Base-by-base conservation (phyloP, 2,329 filamentous ascomycete genomes). In the Beauveria sp. region DNA sequence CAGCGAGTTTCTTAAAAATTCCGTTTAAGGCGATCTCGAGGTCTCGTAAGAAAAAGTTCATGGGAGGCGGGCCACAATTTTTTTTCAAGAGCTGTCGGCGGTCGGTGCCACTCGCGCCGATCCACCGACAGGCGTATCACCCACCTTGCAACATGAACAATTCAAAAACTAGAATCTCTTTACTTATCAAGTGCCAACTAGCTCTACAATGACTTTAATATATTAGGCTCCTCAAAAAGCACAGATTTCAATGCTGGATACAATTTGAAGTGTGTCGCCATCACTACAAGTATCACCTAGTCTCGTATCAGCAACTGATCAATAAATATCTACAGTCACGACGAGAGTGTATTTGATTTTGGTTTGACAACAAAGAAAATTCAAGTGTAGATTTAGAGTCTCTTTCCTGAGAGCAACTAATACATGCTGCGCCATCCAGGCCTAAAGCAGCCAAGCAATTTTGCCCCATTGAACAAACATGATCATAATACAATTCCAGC, bases 401-500 rank as follows among this genome's bases (percentile, higher is more conserved):
- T 53, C 26, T 20, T 51, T 41, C 37, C 12, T n/a, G n/a, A 53
- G 48, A 51, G 46, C 40, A 54, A 28, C 47, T 40, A 48, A 43
- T 55, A 60, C 57, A 44, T 30, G 20, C 9, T 16, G 20, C 41
- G 57, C 57, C 50, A 7, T 54, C 50, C 30, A 6, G 57, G 50
- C 50, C 40, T 60, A 37, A 59, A 59, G 40, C 41, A 54, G 40
- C 37, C 48, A 48, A 54, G 43, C 34, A 53, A 53, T 44, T 44
- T 44, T 52, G 24, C 48, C 48, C 48, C n/a, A 18, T 10, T 22
- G 7, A 46, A 44, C 18, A 60, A 53, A 47, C 18, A 44, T 60
- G 41, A 60, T 54, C 57, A 60, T 54, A 48, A 60, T 60, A 54
- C 50, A 60, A 30, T 54, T 24, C 46, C 24, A 41, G 34, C 46